These are phyloP conservation scores for Trichoderma koningii DNA, from an alignment of 2,329 filamentous ascomycete species.

Conservation along the genomic window DNA sequence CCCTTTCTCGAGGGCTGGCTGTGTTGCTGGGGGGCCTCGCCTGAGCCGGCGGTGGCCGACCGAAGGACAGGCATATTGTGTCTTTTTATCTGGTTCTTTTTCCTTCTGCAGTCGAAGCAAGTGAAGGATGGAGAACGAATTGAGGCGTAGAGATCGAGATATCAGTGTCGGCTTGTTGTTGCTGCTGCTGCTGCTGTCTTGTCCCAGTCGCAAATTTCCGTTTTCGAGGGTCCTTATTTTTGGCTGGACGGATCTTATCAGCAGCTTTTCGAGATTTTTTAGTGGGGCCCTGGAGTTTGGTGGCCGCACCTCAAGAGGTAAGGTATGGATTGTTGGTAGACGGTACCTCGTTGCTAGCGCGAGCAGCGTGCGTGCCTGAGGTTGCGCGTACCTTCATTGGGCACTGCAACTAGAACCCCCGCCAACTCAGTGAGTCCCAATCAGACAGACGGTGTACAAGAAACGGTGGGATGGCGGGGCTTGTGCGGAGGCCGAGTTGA, in stretches of 20 bases:
- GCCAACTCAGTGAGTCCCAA: not conserved
- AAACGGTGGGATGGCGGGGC: constrained; percentile 20
- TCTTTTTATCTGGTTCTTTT: not conserved
- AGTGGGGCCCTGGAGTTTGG: constrained; percentile 13
- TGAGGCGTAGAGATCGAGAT: not conserved
- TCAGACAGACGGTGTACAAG: constrained; percentile 7
- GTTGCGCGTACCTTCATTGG: no score
- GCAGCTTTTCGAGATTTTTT: constrained; percentile 28
- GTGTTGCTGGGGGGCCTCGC: constrained; percentile 72
- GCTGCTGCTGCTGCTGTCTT: not conserved
- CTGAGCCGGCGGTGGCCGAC: constrained; percentile 48
- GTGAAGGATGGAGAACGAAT: not conserved
- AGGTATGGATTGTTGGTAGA: not conserved
- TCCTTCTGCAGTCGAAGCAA: no score
- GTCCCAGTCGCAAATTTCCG: constrained; percentile 10
- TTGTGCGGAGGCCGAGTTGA: constrained; percentile 12
- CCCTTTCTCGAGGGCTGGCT: constrained; percentile 93
- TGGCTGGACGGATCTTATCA: constrained; percentile 11
- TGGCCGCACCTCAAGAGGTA: not conserved
- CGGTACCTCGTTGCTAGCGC: not conserved
- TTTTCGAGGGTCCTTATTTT: not conserved
- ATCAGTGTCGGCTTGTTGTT: not conserved
- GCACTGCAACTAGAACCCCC: no score
- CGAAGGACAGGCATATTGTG: constrained; percentile 56
- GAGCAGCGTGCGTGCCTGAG: no score